Percentiles rank a stretch among this genome's conserved stretches.
Conservation (phyloP, 495 filamentous ascomycete genomes). For the Penicillium alfredii region DNA sequence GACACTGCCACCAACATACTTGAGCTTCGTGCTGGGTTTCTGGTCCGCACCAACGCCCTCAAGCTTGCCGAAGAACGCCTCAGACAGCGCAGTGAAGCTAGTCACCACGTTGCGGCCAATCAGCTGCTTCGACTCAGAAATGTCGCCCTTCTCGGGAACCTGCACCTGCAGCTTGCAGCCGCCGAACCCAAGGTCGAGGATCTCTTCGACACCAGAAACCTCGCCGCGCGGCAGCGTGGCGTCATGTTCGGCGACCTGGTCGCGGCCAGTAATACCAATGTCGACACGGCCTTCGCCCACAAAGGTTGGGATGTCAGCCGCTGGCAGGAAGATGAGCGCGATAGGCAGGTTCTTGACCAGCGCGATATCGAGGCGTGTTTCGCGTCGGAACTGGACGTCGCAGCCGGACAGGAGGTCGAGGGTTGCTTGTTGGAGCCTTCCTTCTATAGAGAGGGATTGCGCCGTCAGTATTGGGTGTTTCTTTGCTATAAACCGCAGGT, state of each 20-base stretch:
- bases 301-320: conserved; percentile 93
- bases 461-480: conserved; percentile 13
- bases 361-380: conserved; percentile 91
- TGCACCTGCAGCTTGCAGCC: conserved; percentile 91
- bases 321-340: conserved; percentile 94
- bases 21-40: conserved; percentile 61
- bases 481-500: conserved; percentile 4
- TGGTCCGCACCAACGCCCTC: conserved; percentile 46
- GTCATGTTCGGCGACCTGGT: conserved; percentile 91
- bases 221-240: conserved; percentile 51
- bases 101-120: conserved; percentile 94
- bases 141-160: conserved; percentile 77
- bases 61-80: conserved; percentile 72
- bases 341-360: conserved; percentile 92
- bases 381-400: conserved; percentile 93
- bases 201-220: conserved; percentile 66
- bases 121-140: conserved; percentile 63
- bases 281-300: conserved; percentile 92
- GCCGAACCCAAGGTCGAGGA: conserved; percentile 88
- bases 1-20: conserved; percentile 90
- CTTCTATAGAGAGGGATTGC: conserved; percentile 58
- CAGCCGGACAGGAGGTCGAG: conserved; percentile 86
- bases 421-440: conserved; percentile 75
- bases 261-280: conserved; percentile 87
- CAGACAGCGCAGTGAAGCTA: conserved; percentile 80